phyloP scores from a whole-genome alignment of 306 rosid species.

The Corylus avellana region DNA sequence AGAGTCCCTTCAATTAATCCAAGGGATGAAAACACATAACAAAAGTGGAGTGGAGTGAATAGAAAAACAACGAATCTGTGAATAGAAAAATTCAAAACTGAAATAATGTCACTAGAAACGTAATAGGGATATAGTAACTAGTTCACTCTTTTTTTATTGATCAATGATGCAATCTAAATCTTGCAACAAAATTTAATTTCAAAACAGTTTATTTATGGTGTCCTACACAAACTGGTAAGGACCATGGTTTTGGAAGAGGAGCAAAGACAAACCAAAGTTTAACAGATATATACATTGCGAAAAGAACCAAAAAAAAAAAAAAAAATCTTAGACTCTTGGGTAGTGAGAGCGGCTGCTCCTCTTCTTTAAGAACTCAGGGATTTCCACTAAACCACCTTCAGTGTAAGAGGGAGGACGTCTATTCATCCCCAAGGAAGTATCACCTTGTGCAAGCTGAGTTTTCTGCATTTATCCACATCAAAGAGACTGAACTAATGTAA shows the following conservation, averaged over 20 bases:
- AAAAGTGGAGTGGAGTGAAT: too few relatives aligned
- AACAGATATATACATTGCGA: background rate
- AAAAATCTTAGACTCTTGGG: conserved; percentile 60
- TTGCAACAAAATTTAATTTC: background rate
- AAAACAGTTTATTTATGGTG: background rate
- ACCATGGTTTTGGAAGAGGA: background rate
- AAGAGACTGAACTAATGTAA: background rate
- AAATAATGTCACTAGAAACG: too few relatives aligned
- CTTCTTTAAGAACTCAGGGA: conserved; percentile 93
- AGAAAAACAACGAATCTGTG: too few relatives aligned
- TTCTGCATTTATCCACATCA: conserved; percentile 47
- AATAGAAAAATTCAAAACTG: too few relatives aligned
- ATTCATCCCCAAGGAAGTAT: conserved; percentile 44
- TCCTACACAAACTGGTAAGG: background rate
- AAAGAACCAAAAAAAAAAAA: conserved; percentile 6
- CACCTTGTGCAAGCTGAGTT: conserved; percentile 57
- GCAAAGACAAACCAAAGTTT: conserved; percentile 1
- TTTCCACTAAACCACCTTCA: conserved; percentile 74
- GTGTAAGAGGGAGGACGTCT: conserved; percentile 56
- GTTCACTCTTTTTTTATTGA: background rate
- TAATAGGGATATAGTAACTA: too few relatives aligned
- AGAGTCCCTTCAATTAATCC: too few relatives aligned
- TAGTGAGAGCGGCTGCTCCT: conserved; percentile 74
- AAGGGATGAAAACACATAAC: too few relatives aligned
- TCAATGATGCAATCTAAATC: background rate